Evolutionary conservation across 306 rosid species (phyloP).

Genomic region (Acacia crassicarpa): DNA sequence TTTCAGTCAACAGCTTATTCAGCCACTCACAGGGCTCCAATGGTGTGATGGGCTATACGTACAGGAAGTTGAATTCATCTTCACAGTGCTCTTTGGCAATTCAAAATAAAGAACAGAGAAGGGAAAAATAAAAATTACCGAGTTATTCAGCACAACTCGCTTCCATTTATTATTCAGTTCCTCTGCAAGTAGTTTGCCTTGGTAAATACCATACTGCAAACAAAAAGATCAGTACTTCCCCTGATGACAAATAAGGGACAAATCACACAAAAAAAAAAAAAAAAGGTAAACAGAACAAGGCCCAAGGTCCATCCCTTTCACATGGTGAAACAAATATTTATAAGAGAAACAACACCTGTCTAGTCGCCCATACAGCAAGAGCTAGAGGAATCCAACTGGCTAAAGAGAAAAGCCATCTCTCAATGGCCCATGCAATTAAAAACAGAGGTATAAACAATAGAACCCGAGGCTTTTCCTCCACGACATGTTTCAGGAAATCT

Average conservation of each 20-base stretch:
- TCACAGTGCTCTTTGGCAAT: conserved; percentile 20
- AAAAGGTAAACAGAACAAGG: not conserved
- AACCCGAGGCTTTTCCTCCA: conserved; percentile 47
- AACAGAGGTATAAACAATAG: conserved; percentile 55
- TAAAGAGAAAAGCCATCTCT: conserved; percentile 78
- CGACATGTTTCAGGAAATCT: conserved; percentile 46
- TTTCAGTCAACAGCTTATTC: conserved; percentile 66
- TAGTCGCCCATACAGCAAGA: conserved; percentile 63
- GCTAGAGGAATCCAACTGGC: conserved; percentile 74
- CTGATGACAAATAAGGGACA: not conserved
- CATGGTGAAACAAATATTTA: not conserved
- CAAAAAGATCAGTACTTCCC: conserved; percentile 11
- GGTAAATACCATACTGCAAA: conserved; percentile 73
- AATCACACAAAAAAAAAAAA: not conserved
- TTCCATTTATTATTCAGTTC: conserved; percentile 84
- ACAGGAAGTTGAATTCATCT: conserved; percentile 28
- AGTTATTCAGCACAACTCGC: conserved; percentile 59
- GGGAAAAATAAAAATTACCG: conserved; percentile 48
- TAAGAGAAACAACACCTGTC: conserved; percentile 50
- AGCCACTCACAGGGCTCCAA: conserved; percentile 91
- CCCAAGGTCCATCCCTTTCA: conserved; percentile 10
- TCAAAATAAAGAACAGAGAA: conserved; percentile 17
- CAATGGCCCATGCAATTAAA: conserved; percentile 65
- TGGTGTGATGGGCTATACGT: conserved; percentile 69
- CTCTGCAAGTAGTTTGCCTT: conserved; percentile 62